phyloP scores from a whole-genome alignment of 2,329 filamentous ascomycete genomes.

The Colletotrichum australisinense region DNA sequence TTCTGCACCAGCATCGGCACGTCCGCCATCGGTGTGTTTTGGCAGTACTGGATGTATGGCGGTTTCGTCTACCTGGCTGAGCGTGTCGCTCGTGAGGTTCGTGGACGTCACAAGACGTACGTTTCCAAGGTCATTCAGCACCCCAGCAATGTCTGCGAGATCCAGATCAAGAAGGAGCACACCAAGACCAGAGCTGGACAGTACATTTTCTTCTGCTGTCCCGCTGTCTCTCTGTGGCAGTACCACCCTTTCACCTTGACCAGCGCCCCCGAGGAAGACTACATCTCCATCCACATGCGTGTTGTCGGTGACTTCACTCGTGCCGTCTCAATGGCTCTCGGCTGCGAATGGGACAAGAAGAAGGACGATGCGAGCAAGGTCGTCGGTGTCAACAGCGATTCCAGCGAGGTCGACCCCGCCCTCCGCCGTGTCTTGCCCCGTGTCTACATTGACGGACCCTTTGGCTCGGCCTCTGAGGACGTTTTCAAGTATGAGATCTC shows the following conservation, averaged over 20 bases:
- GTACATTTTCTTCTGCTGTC: slow-evolving; percentile 92
- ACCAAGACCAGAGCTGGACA: slow-evolving; percentile 85
- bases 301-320: slow-evolving; percentile 86
- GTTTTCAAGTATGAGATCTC: slow-evolving; percentile 90
- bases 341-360: slow-evolving; percentile 78
- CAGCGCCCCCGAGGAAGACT: slow-evolving; percentile 89
- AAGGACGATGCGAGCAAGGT: slow-evolving; percentile 71
- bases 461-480: slow-evolving; percentile 87
- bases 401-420: slow-evolving; percentile 73
- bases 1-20: slow-evolving; percentile 78
- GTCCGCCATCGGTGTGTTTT: slow-evolving; percentile 80
- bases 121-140: slow-evolving; percentile 92
- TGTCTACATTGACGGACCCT: slow-evolving; percentile 86
- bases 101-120: slow-evolving; percentile 85
- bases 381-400: slow-evolving; percentile 73
- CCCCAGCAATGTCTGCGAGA: slow-evolving; percentile 88
- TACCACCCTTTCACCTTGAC: slow-evolving; percentile 91
- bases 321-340: slow-evolving; percentile 75
- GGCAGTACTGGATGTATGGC: slow-evolving; percentile 90
- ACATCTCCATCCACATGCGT: slow-evolving; percentile 88
- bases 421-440: slow-evolving; percentile 80
- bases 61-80: slow-evolving; percentile 86
- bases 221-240: slow-evolving; percentile 87
- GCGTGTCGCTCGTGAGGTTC: slow-evolving; percentile 80
- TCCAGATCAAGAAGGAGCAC: slow-evolving; percentile 91